Evolutionary conservation across 805 yeast genomes (phyloP).

Genomic region (Cyberlindnera lachancei): DNA sequence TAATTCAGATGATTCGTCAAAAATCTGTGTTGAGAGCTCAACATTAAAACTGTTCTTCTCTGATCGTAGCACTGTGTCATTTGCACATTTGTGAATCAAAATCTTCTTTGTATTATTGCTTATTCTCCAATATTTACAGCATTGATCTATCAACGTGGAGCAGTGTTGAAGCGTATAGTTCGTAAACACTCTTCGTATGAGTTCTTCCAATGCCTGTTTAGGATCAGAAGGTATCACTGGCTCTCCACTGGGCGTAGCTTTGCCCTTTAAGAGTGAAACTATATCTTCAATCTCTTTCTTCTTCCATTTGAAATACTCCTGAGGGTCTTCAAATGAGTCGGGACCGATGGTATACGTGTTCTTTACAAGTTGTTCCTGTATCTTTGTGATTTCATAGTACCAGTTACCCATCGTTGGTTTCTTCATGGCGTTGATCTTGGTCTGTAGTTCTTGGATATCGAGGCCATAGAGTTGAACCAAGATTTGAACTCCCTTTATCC

Average conservation of each 20-base stretch:
- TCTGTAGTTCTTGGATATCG: conserved; percentile 43
- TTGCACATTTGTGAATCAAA: conserved; percentile 43
- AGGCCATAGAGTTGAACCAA: conserved; percentile 43
- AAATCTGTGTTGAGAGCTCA: background rate
- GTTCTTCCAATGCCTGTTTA: conserved; percentile 30
- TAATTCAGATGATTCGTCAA: conserved; percentile 9
- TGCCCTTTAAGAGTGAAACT: background rate
- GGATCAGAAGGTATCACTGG: conserved; percentile 35
- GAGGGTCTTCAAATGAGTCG: conserved; percentile 29
- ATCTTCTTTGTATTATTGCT: conserved; percentile 42
- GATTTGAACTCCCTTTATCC: conserved; percentile 45
- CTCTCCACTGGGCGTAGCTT: background rate
- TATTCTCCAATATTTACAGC: conserved; percentile 54
- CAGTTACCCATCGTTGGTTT: conserved; percentile 30
- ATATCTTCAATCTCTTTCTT: conserved; percentile 26
- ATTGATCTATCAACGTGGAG: conserved; percentile 16
- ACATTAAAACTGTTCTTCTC: conserved; percentile 6
- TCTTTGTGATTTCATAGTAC: conserved; percentile 24
- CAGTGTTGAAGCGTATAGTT: conserved; percentile 19
- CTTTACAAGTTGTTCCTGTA: conserved; percentile 9
- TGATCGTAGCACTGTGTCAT: conserved; percentile 25
- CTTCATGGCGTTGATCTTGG: conserved; percentile 40
- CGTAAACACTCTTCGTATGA: conserved; percentile 38
- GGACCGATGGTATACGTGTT: conserved; percentile 25
- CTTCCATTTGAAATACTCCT: conserved; percentile 36